Percentiles rank a stretch among this genome's conserved stretches.
These are phyloP conservation scores for Zoysia matrella DNA, from an alignment of 202 grass and related monocot genomes.

Conservation along the genomic window DNA sequence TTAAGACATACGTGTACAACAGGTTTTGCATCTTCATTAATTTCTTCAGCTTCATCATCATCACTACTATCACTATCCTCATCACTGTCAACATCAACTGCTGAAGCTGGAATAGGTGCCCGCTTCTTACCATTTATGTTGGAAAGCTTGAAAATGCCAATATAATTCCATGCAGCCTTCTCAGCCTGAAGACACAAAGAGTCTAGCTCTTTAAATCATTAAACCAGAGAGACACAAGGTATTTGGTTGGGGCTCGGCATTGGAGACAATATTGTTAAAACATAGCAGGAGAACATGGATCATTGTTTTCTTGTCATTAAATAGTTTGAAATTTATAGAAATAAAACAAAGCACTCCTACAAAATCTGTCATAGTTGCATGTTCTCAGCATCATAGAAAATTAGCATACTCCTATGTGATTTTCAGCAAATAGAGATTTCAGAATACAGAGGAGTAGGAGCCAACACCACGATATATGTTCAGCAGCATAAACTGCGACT, in stretches of 20 bases:
- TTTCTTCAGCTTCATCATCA: constrained; percentile 80
- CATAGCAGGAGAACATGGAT: neutral
- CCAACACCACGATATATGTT: too few relatives aligned
- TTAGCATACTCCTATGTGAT: neutral
- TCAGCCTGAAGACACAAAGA: constrained; percentile 61
- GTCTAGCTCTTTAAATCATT: neutral
- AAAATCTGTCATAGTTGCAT: too few relatives aligned
- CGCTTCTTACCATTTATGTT: constrained; percentile 89
- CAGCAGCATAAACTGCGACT: neutral
- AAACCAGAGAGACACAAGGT: neutral
- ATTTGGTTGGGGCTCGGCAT: neutral
- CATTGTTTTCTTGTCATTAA: neutral
- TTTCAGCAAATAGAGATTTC: too few relatives aligned
- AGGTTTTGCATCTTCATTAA: constrained; percentile 63
- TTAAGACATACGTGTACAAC: constrained; percentile 58
- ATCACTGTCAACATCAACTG: constrained; percentile 65
- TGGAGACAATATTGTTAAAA: neutral
- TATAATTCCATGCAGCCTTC: constrained; percentile 77
- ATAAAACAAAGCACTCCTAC: too few relatives aligned
- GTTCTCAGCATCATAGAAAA: constrained; percentile 13
- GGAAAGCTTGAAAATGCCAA: constrained; percentile 83
- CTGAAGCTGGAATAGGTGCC: constrained; percentile 67
- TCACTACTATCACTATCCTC: constrained; percentile 71
- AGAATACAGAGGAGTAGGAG: too few relatives aligned
- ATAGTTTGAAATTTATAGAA: neutral